Evolutionary conservation across 192 early-diverging fungal genomes (phyloP).

Genomic region (Neocallimastix lanati): DNA sequence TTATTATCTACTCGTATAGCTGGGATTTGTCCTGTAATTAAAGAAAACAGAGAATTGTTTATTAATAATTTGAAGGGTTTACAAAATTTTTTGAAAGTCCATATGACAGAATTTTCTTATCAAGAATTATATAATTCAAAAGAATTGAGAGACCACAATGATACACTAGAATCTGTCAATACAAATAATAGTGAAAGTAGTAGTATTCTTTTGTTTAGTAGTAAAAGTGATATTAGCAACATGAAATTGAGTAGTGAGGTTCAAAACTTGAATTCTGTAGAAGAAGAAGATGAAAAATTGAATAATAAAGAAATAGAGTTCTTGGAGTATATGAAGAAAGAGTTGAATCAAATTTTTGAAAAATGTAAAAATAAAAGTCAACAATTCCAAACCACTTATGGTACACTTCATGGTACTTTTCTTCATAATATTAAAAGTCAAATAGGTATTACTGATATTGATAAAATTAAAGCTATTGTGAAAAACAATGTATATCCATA

Average conservation of each 20-base stretch:
- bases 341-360: neutral
- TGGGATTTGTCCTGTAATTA: neutral
- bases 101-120: constrained; percentile 2
- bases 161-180: neutral
- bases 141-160: neutral
- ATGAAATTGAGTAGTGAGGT: neutral
- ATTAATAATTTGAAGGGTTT: neutral
- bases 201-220: neutral
- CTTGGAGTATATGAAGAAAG: neutral
- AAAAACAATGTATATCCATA: constrained; percentile 5
- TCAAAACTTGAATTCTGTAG: neutral
- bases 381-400: neutral
- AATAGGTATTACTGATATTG: neutral
- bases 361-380: neutral
- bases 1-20: constrained; percentile 11
- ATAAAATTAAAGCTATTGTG: constrained; percentile 1
- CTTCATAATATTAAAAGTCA: constrained; percentile 4
- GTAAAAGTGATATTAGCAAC: neutral
- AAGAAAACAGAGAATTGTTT: constrained; percentile 10
- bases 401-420: constrained; percentile 1
- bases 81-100: neutral
- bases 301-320: neutral
- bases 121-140: neutral
- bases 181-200: neutral
- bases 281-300: neutral